phyloP scores from a whole-genome alignment of 345 rosid species.

The Kernera saxatilis region DNA sequence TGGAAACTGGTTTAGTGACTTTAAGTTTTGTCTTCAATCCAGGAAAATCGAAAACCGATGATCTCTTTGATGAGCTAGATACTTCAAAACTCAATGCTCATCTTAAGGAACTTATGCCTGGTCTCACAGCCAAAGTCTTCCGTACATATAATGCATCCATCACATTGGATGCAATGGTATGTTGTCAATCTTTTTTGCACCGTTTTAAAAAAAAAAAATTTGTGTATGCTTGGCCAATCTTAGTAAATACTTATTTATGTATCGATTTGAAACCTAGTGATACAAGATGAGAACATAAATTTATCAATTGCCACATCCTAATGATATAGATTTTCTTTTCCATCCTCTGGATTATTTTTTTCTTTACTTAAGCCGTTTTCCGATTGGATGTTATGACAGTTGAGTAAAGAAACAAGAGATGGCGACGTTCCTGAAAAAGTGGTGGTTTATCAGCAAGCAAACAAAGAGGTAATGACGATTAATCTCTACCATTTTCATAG shows the following conservation, averaged over 20 bases:
- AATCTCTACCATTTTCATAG: neutral
- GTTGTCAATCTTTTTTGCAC: neutral
- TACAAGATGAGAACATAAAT: neutral
- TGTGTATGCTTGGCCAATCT: neutral
- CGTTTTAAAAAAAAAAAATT: neutral
- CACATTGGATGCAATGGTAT: slow-evolving; percentile 89
- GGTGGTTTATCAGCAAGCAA: slow-evolving; percentile 73
- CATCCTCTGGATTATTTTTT: neutral
- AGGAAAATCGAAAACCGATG: slow-evolving; percentile 70
- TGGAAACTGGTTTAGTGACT: neutral
- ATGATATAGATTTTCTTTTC: neutral
- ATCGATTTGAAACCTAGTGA: neutral
- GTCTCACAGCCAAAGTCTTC: slow-evolving; percentile 98
- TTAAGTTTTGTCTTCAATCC: slow-evolving; percentile 11
- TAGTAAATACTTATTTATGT: neutral
- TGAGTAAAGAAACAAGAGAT: slow-evolving; percentile 71
- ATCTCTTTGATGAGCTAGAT: slow-evolving; percentile 88
- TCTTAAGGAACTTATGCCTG: slow-evolving; percentile 97
- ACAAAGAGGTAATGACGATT: slow-evolving; percentile 61
- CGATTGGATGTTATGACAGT: slow-evolving; percentile 46
- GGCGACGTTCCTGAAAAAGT: slow-evolving; percentile 86
- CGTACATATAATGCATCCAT: slow-evolving; percentile 98
- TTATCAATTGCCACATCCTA: neutral
- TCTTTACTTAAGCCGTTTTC: neutral
- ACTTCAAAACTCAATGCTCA: slow-evolving; percentile 93